These are phyloP conservation scores for Citrus unshiu DNA, from an alignment of 345 rosid species.

Conservation along the genomic window DNA sequence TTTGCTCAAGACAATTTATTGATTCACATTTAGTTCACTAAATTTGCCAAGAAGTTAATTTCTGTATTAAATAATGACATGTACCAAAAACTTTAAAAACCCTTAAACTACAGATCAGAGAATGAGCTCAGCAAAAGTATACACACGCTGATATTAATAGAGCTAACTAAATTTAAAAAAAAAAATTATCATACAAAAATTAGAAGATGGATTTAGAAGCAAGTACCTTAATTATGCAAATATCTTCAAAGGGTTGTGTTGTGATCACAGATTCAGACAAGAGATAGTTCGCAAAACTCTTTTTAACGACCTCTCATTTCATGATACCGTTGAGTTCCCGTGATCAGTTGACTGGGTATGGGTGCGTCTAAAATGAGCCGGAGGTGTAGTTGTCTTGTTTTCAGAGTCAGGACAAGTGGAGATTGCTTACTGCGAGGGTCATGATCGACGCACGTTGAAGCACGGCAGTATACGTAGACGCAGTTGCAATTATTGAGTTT, in stretches of 20 bases:
- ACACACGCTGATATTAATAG: background rate
- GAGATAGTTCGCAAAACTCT: background rate
- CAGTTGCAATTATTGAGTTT: constrained; percentile 17
- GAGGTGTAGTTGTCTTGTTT: background rate
- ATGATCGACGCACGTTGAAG: constrained; percentile 9
- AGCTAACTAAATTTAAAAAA: background rate
- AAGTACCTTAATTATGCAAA: constrained; percentile 3
- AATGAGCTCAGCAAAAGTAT: background rate
- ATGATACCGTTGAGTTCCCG: constrained; percentile 22
- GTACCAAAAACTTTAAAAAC: background rate
- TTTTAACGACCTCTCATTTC: constrained; percentile 21
- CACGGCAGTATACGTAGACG: background rate
- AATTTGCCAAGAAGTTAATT: background rate
- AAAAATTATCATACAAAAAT: background rate
- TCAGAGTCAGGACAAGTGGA: constrained; percentile 1
- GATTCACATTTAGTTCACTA: background rate
- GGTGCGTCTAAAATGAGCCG: constrained; percentile 12
- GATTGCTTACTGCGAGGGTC: background rate
- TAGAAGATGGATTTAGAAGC: background rate
- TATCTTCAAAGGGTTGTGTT: constrained; percentile 5
- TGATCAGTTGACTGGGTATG: background rate
- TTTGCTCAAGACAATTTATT: background rate
- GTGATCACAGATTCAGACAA: background rate
- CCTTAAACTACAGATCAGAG: background rate
- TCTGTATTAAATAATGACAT: background rate